Percentiles rank a stretch among this genome's conserved stretches.
phyloP scores from a whole-genome alignment of 108 stramenopile species.

The Skeletonema tropicum region DNA sequence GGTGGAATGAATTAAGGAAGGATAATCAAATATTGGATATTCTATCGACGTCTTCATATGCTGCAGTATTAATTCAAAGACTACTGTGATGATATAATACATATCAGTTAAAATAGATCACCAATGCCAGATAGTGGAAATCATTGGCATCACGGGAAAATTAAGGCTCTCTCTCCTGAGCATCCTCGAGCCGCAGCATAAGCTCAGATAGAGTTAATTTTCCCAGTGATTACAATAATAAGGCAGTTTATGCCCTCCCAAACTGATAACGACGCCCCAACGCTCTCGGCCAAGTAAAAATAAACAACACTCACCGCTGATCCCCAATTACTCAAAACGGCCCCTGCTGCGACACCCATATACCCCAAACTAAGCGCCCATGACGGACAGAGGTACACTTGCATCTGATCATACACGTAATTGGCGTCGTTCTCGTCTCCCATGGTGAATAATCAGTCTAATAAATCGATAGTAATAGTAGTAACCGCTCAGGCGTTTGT shows the following conservation, averaged over 20 bases:
- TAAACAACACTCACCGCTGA: conserved; percentile 71
- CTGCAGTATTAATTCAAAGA: background rate
- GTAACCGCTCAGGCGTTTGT: background rate
- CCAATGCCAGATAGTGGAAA: background rate
- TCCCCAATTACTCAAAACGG: conserved; percentile 77
- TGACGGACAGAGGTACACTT: conserved; percentile 68
- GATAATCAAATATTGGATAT: background rate
- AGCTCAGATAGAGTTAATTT: background rate
- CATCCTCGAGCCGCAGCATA: background rate
- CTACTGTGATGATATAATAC: background rate
- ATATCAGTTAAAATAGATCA: background rate
- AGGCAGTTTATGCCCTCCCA: background rate
- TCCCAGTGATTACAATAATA: background rate
- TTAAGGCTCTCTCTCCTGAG: background rate
- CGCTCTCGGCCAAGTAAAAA: background rate
- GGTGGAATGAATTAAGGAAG: background rate
- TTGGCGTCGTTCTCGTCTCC: background rate
- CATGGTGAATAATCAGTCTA: background rate
- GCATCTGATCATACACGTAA: background rate
- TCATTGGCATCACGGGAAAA: background rate
- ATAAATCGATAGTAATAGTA: background rate
- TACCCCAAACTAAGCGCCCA: conserved; percentile 77
- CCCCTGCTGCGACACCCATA: conserved; percentile 77
- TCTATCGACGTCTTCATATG: background rate
- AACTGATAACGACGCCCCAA: background rate